Conservation (phyloP, 2,329 filamentous ascomycete species). For the Paecilomyces fulvus region DNA sequence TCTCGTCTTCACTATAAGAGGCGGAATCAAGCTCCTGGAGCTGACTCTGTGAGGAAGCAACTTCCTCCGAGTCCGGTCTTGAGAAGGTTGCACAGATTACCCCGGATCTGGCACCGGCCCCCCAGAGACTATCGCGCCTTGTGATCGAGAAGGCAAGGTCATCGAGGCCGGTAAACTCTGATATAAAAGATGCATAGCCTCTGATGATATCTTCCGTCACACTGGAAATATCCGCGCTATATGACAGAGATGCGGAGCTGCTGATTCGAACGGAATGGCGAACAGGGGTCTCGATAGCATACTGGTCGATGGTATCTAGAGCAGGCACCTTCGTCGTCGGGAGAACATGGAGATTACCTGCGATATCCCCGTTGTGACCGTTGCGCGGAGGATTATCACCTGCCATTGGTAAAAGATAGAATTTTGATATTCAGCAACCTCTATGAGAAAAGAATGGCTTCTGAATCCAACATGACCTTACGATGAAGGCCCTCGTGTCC, state of each 20-base stretch:
- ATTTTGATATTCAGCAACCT: neutral
- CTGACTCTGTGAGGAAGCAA: neutral
- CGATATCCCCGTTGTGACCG: neutral
- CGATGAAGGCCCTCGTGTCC: neutral
- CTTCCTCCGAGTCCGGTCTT: conserved; percentile 1
- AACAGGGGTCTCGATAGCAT: conserved; percentile 8
- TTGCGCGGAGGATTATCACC: neutral
- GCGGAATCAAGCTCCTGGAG: conserved; percentile 8
- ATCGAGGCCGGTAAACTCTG: conserved; percentile 15
- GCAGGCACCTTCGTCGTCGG: conserved; percentile 19
- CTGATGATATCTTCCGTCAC: conserved; percentile 10
- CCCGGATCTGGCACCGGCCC: neutral
- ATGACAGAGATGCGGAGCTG: conserved; percentile 7
- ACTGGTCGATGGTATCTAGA: conserved; percentile 17
- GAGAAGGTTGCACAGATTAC: conserved; percentile 9
- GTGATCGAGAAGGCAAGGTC: conserved; percentile 16
- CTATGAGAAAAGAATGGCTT: neutral
- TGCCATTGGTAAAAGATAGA: neutral
- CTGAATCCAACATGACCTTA: neutral
- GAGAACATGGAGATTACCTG: neutral
- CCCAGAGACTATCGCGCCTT: conserved; percentile 3
- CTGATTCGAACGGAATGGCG: conserved; percentile 5
- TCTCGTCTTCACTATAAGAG: conserved; percentile 8
- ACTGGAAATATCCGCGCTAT: conserved; percentile 2
- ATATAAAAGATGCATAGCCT: conserved; percentile 19